Evolutionary conservation across 345 rosid species (phyloP).

Genomic region (Dipteronia sinensis): DNA sequence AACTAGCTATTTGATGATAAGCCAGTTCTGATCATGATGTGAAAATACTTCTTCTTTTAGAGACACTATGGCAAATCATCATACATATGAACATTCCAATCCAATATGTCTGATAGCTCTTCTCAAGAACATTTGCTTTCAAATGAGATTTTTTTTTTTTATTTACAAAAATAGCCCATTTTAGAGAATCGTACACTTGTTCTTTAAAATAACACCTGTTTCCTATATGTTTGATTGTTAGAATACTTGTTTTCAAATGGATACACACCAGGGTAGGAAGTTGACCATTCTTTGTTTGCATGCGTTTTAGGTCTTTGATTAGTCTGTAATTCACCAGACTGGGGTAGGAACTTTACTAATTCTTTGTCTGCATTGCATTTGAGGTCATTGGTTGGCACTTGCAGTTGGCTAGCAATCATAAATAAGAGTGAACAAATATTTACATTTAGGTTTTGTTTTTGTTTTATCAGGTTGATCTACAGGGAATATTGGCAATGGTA

Average conservation of each 20-base stretch:
- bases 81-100: neutral
- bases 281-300: neutral
- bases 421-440: neutral
- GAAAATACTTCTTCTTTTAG: neutral
- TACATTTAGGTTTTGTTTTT: neutral
- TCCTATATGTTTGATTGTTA: neutral
- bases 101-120: neutral
- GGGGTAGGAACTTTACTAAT: too few species aligned
- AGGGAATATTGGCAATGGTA: slow-evolving; percentile 39
- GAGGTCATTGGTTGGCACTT: neutral
- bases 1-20: neutral
- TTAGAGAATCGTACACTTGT: too few species aligned
- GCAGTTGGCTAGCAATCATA: neutral
- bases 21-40: neutral
- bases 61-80: neutral
- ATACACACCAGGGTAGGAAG: neutral
- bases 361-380: neutral
- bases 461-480: slow-evolving; percentile 56
- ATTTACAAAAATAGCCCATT: too few species aligned
- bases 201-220: too few species aligned
- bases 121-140: neutral
- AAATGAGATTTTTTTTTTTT: too few species aligned
- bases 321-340: too few species aligned
- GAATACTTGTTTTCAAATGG: neutral
- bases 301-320: neutral